Conservation (phyloP, 2,329 filamentous ascomycete genomes). For the Colletotrichum brevisporum region DNA sequence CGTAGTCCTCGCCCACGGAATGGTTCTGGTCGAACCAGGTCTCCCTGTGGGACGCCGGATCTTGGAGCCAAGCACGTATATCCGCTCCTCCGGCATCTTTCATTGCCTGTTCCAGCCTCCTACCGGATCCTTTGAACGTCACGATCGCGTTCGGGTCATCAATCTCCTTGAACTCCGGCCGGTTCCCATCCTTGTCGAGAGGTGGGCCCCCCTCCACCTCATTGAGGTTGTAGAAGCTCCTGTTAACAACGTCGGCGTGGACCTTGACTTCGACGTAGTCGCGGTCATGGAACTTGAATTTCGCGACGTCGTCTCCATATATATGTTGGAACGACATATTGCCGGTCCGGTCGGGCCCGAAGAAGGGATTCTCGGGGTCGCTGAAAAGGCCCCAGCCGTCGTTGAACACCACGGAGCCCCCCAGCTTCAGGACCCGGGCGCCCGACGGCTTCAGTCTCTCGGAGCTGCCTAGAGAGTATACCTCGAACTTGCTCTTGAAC, state of each 20-base stretch:
- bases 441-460: not conserved
- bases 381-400: no score
- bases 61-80: no score
- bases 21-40: slow-evolving; percentile 5
- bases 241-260: not conserved
- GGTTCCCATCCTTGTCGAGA: not conserved
- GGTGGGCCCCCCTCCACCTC: no score
- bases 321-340: no score
- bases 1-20: not conserved
- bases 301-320: no score
- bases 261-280: not conserved
- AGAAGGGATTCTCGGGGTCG: not conserved
- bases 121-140: not conserved
- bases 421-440: not conserved
- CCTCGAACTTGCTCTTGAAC: not conserved
- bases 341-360: not conserved
- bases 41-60: not conserved
- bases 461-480: not conserved
- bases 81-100: no score
- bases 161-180: not conserved
- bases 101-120: no score
- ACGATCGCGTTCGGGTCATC: not conserved
- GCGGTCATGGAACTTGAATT: not conserved
- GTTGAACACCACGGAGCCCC: not conserved
- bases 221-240: not conserved